Evolutionary conservation across 2,329 filamentous ascomycete genomes (phyloP).

Genomic region (Scolecobasidium constrictum): DNA sequence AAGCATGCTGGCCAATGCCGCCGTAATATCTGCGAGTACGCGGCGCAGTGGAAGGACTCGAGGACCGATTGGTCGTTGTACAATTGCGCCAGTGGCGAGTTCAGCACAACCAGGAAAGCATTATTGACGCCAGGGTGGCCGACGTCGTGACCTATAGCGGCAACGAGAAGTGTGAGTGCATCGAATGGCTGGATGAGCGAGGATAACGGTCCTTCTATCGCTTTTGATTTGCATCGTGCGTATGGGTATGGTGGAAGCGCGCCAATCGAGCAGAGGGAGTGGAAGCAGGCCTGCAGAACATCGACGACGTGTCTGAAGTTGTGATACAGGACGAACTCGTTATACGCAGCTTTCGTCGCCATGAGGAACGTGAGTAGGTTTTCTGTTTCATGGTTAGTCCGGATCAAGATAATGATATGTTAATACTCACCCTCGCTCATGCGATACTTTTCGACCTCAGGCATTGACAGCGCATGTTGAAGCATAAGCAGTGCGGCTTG

Average conservation of each 20-base stretch:
- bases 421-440: constrained; percentile 66
- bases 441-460: constrained; percentile 70
- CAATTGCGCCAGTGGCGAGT: constrained; percentile 83
- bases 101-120: constrained; percentile 83
- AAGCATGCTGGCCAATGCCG: constrained; percentile 84
- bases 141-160: constrained; percentile 96
- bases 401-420: no score
- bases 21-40: constrained; percentile 89
- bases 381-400: constrained; percentile 45
- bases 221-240: constrained; percentile 19
- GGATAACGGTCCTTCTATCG: no score
- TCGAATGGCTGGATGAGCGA: constrained; percentile 75
- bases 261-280: constrained; percentile 74
- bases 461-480: constrained; percentile 72
- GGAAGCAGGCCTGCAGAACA: constrained; percentile 86
- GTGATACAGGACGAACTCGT: constrained; percentile 91
- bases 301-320: constrained; percentile 97
- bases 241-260: constrained; percentile 60
- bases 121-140: constrained; percentile 98
- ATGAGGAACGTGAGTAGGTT: constrained; percentile 78
- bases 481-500: constrained; percentile 82
- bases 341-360: constrained; percentile 88
- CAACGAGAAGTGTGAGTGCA: constrained; percentile 77
- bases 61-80: constrained; percentile 97
- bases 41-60: constrained; percentile 94